Evolutionary conservation across 768 basidiomycete species (phyloP).

Genomic region (Tylopilus balloui): DNA sequence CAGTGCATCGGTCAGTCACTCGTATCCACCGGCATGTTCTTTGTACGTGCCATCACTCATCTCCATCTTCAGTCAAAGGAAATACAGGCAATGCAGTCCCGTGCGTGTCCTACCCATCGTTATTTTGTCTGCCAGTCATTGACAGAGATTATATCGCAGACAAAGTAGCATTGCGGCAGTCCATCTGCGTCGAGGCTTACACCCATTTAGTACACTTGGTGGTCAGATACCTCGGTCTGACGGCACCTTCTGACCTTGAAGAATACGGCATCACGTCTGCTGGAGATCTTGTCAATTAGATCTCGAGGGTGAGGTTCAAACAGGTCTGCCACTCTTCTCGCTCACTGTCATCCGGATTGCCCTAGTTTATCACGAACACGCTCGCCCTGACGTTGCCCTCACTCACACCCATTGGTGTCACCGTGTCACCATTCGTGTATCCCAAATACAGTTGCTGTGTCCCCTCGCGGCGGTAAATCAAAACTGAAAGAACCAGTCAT

Average conservation of each 20-base stretch:
- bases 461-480: constrained; percentile 52
- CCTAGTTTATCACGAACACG: constrained; percentile 86
- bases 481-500: constrained; percentile 52
- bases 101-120: constrained; percentile 41
- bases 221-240: constrained; percentile 62
- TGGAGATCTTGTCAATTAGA: constrained; percentile 61
- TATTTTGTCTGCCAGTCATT: background rate
- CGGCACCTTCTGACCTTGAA: constrained; percentile 54
- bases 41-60: background rate
- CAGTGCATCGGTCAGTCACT: constrained; percentile 52
- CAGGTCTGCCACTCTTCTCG: background rate
- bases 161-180: constrained; percentile 44
- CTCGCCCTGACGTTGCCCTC: constrained; percentile 79
- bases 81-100: constrained; percentile 69
- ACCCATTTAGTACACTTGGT: constrained; percentile 71
- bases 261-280: constrained; percentile 53
- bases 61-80: constrained; percentile 46
- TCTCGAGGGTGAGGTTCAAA: constrained; percentile 55
- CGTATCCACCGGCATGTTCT: background rate
- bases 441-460: constrained; percentile 89
- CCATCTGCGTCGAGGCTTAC: constrained; percentile 49
- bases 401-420: constrained; percentile 76
- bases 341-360: background rate
- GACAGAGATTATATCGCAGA: constrained; percentile 39
- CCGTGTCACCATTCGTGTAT: constrained; percentile 85